These are phyloP conservation scores for Strigomonas galati DNA, from an alignment of 208 protist species.

Conservation along the genomic window DNA sequence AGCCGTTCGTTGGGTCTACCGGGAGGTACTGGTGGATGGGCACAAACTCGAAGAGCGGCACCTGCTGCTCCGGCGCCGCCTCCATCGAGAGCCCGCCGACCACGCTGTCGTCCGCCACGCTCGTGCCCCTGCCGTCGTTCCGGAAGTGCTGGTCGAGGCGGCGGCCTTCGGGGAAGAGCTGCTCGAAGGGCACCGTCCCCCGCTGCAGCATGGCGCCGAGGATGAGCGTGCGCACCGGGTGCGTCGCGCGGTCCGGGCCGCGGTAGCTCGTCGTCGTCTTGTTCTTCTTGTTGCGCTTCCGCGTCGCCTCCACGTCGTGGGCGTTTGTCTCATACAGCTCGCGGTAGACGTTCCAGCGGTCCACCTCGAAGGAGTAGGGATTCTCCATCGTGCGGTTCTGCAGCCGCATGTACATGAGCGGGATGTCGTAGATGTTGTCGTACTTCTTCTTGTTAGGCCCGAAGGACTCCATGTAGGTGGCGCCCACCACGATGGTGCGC, in stretches of 20 bases:
- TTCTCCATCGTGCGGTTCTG: conserved; percentile 70
- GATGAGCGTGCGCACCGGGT: conserved; percentile 50
- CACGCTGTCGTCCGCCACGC: conserved; percentile 1
- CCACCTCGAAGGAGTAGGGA: conserved; percentile 61
- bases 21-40: conserved; percentile 61
- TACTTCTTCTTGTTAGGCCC: conserved; percentile 16
- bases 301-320: conserved; percentile 17
- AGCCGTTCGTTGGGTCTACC: conserved; percentile 28
- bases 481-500: conserved; percentile 54
- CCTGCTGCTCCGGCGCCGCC: conserved; percentile 20
- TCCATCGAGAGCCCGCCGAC: conserved; percentile 17
- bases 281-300: conserved; percentile 9
- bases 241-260: conserved; percentile 21
- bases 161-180: conserved; percentile 34
- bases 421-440: conserved; percentile 57
- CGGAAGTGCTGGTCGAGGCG: conserved; percentile 36
- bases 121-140: conserved; percentile 10
- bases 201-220: conserved; percentile 51
- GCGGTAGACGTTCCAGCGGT: conserved; percentile 59
- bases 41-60: conserved; percentile 51
- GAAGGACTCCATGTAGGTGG: conserved; percentile 57
- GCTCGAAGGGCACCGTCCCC: conserved; percentile 33
- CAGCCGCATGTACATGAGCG: conserved; percentile 63
- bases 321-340: conserved; percentile 19
- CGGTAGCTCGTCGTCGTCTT: conserved; percentile 17